Conservation (phyloP, 1,284 basidiomycete genomes). For the Boletus subluridellus region DNA sequence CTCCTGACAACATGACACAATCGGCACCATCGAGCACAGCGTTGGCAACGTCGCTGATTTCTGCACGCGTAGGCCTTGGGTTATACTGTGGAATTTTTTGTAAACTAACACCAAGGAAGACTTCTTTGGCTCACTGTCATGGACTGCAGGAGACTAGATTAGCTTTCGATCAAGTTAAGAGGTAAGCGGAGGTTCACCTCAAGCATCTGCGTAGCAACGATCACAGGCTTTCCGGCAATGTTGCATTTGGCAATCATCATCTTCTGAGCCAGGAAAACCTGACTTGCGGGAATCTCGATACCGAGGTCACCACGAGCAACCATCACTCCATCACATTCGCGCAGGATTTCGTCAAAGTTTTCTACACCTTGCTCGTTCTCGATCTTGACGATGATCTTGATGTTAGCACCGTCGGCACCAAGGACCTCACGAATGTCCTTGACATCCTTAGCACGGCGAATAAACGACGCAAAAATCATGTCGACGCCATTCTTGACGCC, state of each 20-base stretch:
- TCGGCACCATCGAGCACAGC: slow-evolving; percentile 95
- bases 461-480: slow-evolving; percentile 98
- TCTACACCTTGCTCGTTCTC: slow-evolving; percentile 97
- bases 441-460: slow-evolving; percentile 90
- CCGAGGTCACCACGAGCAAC: slow-evolving; percentile 97
- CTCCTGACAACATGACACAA: slow-evolving; percentile 98
- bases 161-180: slow-evolving; percentile 5
- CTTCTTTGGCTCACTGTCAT: slow-evolving; percentile 71
- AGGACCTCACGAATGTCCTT: slow-evolving; percentile 87
- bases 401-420: slow-evolving; percentile 85
- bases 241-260: slow-evolving; percentile 99
- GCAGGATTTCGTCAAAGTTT: slow-evolving; percentile 97
- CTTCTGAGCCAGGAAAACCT: slow-evolving; percentile 98
- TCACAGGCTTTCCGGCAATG: slow-evolving; percentile 94
- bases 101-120: neutral
- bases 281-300: slow-evolving; percentile 96
- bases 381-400: slow-evolving; percentile 99
- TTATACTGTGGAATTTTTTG: slow-evolving; percentile 66
- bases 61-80: slow-evolving; percentile 93
- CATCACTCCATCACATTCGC: slow-evolving; percentile 95
- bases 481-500: slow-evolving; percentile 98
- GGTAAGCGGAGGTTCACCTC: slow-evolving; percentile 58
- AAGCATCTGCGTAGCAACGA: slow-evolving; percentile 99
- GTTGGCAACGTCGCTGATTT: slow-evolving; percentile 97
- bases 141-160: slow-evolving; percentile 49